Percentiles rank a stretch among this genome's conserved stretches.
These are phyloP conservation scores for Oryza meridionalis DNA, from an alignment of 176 grass and related monocot genomes.

Conservation along the genomic window DNA sequence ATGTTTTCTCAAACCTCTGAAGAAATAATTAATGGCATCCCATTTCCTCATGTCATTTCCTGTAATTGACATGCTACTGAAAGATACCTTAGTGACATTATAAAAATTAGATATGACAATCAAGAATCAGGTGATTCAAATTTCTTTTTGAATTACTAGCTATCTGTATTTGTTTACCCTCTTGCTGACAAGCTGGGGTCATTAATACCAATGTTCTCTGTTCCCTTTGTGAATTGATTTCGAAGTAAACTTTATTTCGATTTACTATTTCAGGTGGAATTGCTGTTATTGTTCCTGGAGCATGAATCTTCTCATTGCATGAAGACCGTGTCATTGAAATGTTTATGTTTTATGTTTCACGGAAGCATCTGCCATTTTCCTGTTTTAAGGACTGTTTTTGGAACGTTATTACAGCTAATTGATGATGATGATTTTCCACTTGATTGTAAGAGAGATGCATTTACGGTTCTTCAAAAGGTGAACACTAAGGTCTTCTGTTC, in stretches of 20 bases:
- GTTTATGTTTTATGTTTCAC: constrained; percentile 64
- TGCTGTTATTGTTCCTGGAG: constrained; percentile 64
- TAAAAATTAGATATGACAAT: no score
- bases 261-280: constrained; percentile 65
- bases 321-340: constrained; percentile 66
- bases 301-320: constrained; percentile 50
- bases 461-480: constrained; percentile 77
- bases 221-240: constrained; percentile 13
- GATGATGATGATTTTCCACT: constrained; percentile 50
- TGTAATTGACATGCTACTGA: not conserved
- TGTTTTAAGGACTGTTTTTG: constrained; percentile 45
- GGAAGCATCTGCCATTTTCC: constrained; percentile 44
- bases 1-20: not conserved
- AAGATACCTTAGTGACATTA: not conserved
- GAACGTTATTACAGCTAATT: constrained; percentile 49
- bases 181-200: not conserved
- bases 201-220: not conserved
- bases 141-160: constrained; percentile 1
- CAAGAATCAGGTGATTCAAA: not conserved
- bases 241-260: constrained; percentile 42
- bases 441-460: constrained; percentile 50
- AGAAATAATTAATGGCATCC: not conserved
- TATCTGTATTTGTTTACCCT: constrained; percentile 17
- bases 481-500: constrained; percentile 13
- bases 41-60: not conserved